These are phyloP conservation scores for Nadsonia commutata DNA, from an alignment of 1,139 yeast genomes.

Conservation along the genomic window DNA sequence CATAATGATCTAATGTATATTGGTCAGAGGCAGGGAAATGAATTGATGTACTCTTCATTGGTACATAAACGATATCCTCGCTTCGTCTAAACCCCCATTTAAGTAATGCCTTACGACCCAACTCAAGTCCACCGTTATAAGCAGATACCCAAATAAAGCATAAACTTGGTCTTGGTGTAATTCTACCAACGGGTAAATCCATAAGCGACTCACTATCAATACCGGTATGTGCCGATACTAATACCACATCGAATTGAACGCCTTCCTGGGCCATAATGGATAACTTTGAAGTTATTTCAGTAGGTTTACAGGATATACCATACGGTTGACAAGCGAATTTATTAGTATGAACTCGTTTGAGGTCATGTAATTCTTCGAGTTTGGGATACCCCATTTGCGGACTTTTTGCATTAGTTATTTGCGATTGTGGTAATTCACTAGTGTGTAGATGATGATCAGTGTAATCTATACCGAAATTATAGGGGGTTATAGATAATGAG, in stretches of 20 bases:
- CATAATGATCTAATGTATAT: background rate
- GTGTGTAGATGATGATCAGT: constrained; percentile 53
- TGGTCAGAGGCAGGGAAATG: constrained; percentile 15
- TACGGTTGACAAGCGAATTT: constrained; percentile 46
- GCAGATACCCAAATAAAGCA: constrained; percentile 75
- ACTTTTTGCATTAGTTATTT: constrained; percentile 47
- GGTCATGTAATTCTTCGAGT: constrained; percentile 46
- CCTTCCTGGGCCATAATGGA: constrained; percentile 44
- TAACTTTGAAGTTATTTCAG: constrained; percentile 39
- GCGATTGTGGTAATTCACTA: constrained; percentile 44
- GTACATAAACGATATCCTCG: constrained; percentile 54
- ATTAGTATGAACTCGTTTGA: constrained; percentile 39
- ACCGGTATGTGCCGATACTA: constrained; percentile 77
- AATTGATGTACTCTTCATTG: constrained; percentile 28
- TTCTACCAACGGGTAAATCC: constrained; percentile 52
- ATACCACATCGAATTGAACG: constrained; percentile 69
- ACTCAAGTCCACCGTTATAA: constrained; percentile 29
- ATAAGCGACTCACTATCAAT: constrained; percentile 50
- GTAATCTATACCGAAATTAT: constrained; percentile 49
- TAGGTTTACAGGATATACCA: constrained; percentile 43
- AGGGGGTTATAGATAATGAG: too few relatives aligned
- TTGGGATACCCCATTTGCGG: constrained; percentile 80
- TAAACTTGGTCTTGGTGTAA: constrained; percentile 77
- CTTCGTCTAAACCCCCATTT: constrained; percentile 67
- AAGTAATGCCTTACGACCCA: constrained; percentile 40